Evolutionary conservation across 345 rosid species (phyloP), one percentile per base, ranked within the genome.

Genomic region (Camelina neglecta): DNA sequence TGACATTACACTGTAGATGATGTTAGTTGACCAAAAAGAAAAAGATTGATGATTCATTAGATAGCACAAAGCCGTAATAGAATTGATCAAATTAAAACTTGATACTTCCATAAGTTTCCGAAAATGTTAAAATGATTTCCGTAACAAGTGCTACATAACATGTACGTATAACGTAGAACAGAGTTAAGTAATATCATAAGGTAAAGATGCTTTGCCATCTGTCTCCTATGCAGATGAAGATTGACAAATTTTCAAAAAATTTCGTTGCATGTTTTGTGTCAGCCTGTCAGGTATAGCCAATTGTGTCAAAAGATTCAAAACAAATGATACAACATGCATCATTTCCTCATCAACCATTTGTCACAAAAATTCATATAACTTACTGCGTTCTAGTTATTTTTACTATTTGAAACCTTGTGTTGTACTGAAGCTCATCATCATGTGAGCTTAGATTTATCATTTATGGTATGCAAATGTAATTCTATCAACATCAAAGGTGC

Each of bases 401-500:
- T 9, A 23, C 13, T 11, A 41, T 41, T 11, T 41, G 26, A 50
- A 50, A 20, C 64, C 48, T 60, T 60, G 31, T 20, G 15, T 23
- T n/a, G 51, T 7, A 16, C 18, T 16, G 13, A 1, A 63, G 26
- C 7, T 63, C 49, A 56, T 39, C 74, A 56, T 39, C 74, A 69
- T 18, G 20, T 29, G 45, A 29, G 4, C 42, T 58, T 55, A 6
- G 2, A 26, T 44, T 29, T 69, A 11, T 20, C 35, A 31, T 1
- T 5, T 26, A 44, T 11, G 45, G 45, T 12, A 16, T 18, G 55
- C 44, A 57, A 20, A 10, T n/a, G 15, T 6, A 16, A 0, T 29
- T 12, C 7, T 15, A 50, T 66, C 73, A 75, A 67, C 26, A 59
- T 59, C 11, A 13, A n/a, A 59, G 12, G 60, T 50, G 55, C 69